Conservation (phyloP, 306 rosid genomes). For the Castanopsis chinensis region DNA sequence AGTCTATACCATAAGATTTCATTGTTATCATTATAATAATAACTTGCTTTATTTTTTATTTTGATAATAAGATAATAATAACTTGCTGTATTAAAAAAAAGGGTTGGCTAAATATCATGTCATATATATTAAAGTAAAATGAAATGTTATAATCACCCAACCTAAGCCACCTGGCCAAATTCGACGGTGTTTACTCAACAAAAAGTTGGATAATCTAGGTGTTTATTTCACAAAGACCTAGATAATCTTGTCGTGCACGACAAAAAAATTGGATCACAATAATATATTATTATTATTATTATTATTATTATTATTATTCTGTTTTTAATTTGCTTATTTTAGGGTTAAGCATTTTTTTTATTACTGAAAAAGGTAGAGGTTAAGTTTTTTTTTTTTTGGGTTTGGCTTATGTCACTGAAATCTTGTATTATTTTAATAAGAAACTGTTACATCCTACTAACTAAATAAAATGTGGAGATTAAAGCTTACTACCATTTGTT, state of each 20-base stretch:
- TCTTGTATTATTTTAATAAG: too few relatives aligned
- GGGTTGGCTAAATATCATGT: neutral
- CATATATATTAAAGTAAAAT: neutral
- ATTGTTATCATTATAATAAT: too few relatives aligned
- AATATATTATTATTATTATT: too few relatives aligned
- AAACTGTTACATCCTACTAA: fast-evolving
- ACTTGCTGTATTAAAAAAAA: neutral
- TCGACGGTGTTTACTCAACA: neutral
- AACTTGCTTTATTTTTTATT: neutral
- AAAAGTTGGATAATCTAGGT: neutral
- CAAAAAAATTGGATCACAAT: neutral
- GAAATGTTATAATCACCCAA: neutral
- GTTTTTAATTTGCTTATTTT: neutral
- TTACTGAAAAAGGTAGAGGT: too few relatives aligned
- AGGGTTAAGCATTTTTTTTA: neutral
- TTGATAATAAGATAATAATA: too few relatives aligned
- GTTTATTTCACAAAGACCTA: neutral
- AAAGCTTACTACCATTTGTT: fast-evolving
- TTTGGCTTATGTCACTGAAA: too few relatives aligned
- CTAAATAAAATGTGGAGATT: too few relatives aligned
- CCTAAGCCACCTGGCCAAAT: too few relatives aligned
- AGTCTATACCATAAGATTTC: too few relatives aligned
- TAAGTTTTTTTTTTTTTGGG: too few relatives aligned
- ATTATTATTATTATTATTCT: too few relatives aligned
- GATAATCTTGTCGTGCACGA: slow-evolving; percentile 18